phyloP scores from a whole-genome alignment of 306 rosid genomes.

The Sechiopsis laciniata region DNA sequence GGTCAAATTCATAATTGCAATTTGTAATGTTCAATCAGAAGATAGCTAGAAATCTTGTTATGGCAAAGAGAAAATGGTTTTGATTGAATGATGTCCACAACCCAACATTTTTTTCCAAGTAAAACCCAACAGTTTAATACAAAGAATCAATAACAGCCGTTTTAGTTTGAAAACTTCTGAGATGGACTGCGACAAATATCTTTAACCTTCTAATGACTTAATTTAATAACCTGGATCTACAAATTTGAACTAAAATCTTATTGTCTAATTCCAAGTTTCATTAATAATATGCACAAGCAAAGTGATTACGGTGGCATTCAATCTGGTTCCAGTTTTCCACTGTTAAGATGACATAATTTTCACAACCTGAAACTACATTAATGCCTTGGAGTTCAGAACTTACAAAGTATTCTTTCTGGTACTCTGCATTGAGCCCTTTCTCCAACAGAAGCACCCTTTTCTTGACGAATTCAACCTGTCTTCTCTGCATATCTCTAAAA shows the following conservation, averaged over 20 bases:
- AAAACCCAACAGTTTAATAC: background rate
- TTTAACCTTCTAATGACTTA: background rate
- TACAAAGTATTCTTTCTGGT: slow-evolving; percentile 76
- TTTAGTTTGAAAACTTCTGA: background rate
- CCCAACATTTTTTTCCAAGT: too few species aligned
- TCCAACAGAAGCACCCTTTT: slow-evolving; percentile 97
- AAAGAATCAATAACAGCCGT: background rate
- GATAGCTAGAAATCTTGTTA: too few species aligned
- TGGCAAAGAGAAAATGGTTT: background rate
- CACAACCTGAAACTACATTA: background rate
- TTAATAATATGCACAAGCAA: background rate
- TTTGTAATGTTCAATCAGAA: too few species aligned
- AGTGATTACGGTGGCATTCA: slow-evolving; percentile 36
- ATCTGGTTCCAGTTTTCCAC: slow-evolving; percentile 20
- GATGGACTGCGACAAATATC: background rate
- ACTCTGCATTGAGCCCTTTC: slow-evolving; percentile 85
- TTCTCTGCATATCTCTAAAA: slow-evolving; percentile 92
- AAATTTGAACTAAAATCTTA: slow-evolving; percentile 1
- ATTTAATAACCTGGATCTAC: background rate
- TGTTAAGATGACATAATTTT: slow-evolving; percentile 11
- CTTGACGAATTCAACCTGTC: slow-evolving; percentile 89
- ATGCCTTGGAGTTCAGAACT: slow-evolving; percentile 32
- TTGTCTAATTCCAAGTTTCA: background rate
- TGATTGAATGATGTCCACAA: background rate
- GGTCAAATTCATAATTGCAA: too few species aligned